Evolutionary conservation across 371 early-diverging fungal species (phyloP), one percentile per base, ranked within the genome.

Genomic region (Mortierella sp.): DNA sequence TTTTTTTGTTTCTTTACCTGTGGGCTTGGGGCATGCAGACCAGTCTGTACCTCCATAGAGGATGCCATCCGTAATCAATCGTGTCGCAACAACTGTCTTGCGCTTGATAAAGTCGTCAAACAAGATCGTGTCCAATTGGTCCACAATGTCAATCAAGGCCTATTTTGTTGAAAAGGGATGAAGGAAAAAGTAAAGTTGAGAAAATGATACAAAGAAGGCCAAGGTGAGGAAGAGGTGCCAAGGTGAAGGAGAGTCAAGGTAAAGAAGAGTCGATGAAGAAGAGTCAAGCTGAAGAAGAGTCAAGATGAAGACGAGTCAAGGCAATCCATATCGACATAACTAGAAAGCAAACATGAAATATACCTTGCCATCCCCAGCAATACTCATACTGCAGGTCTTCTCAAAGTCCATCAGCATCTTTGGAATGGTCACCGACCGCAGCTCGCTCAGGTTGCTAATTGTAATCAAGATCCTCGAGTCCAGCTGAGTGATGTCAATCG

Each of bases 21-120:
- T 91, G 3, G 97, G 95, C 55, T 91, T 91, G 11, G 93, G 88
- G 40, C 96, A 91, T 28, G 91, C 92, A 16, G 90, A 89, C 98
- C 98, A 98, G 83, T 97, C 96, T 26, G 97, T 91, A 19, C 97
- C 97, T 53, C 95, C 94, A 75, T 91, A 91, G 54, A 97, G 88
- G 72, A 98, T 95, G 34, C 98, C 97, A 50, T 91, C 90, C 16
- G 90, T 90, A 16, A 98, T 92, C 48, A 96, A 91, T 48, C 92
- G 89, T 40, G 91, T 91, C 16, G 98, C 90, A 43, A 90, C 80
- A 37, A 88, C 87, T 0, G 94, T 88, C 87, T 96, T 96, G 50
- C 96, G 93, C 64, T 94, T 93, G 69, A 97, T 91, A 77, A 96
- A 97, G 80, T 95, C 95, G 19, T 93, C 93, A 86, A 98, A 96